phyloP scores from a whole-genome alignment of 306 rosid genomes.

The Oxytropis ochrocephala region DNA sequence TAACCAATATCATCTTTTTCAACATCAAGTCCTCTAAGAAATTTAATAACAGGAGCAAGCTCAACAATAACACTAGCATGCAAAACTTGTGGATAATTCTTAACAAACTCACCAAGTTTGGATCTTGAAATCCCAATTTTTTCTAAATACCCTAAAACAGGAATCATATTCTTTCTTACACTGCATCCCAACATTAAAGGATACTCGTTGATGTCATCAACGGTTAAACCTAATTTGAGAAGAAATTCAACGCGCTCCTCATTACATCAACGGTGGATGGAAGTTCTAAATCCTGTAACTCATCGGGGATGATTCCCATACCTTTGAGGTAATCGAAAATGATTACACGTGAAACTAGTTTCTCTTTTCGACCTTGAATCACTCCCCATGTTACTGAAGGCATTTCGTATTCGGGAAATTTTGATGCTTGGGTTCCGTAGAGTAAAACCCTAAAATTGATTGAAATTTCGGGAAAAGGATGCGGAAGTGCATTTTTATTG shows the following conservation, averaged over 20 bases:
- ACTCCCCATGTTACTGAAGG: slow-evolving; percentile 96
- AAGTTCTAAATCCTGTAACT: slow-evolving; percentile 65
- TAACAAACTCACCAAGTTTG: slow-evolving; percentile 71
- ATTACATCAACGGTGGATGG: slow-evolving; percentile 82
- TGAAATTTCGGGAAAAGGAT: slow-evolving; percentile 10
- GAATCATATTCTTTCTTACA: slow-evolving; percentile 73
- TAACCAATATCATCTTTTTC: slow-evolving; percentile 82
- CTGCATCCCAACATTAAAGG: slow-evolving; percentile 84
- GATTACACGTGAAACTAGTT: slow-evolving; percentile 78
- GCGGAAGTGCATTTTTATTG: background rate
- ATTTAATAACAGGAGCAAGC: slow-evolving; percentile 81
- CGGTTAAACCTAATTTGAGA: slow-evolving; percentile 59
- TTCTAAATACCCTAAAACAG: slow-evolving; percentile 82
- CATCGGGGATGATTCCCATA: slow-evolving; percentile 82
- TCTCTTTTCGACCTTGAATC: slow-evolving; percentile 89
- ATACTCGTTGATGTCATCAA: slow-evolving; percentile 76
- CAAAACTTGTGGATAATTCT: slow-evolving; percentile 74
- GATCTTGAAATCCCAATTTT: slow-evolving; percentile 75
- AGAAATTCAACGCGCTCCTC: slow-evolving; percentile 89
- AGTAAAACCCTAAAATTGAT: slow-evolving; percentile 42
- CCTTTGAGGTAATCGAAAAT: slow-evolving; percentile 72
- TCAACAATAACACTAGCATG: slow-evolving; percentile 95
- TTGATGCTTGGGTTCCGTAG: slow-evolving; percentile 46
- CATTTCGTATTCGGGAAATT: slow-evolving; percentile 84
- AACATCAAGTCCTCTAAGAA: slow-evolving; percentile 87